These are phyloP conservation scores for Aspergillus cejpii DNA, from an alignment of 2,329 filamentous ascomycete genomes.

Conservation along the genomic window DNA sequence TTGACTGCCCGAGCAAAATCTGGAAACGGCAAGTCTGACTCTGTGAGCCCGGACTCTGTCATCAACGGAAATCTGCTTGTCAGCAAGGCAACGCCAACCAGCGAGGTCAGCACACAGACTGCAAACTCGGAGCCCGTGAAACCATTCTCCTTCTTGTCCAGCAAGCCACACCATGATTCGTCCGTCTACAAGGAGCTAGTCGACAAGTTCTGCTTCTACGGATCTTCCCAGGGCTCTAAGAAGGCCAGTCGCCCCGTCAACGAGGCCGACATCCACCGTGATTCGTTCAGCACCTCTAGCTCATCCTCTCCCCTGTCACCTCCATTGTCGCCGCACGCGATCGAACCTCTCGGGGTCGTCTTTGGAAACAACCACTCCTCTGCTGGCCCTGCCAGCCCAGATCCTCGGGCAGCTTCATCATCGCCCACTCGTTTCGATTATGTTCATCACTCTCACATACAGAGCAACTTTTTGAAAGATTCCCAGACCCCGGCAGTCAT, in stretches of 20 bases:
- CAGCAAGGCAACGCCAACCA: conserved; percentile 17
- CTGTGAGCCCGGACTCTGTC: conserved; percentile 11
- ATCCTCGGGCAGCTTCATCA: conserved; percentile 25
- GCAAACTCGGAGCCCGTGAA: conserved; percentile 29
- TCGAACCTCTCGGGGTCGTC: conserved; percentile 8
- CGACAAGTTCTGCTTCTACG: conserved; percentile 94
- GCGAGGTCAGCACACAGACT: conserved; percentile 10
- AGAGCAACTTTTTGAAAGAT: conserved; percentile 42
- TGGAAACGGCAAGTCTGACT: conserved; percentile 36
- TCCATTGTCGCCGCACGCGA: conserved; percentile 22
- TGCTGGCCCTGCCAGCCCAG: conserved; percentile 33
- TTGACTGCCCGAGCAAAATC: conserved; percentile 50
- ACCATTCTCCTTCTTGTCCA: conserved; percentile 51
- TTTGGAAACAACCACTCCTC: conserved; percentile 38
- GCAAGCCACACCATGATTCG: conserved; percentile 68
- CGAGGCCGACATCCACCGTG: not conserved
- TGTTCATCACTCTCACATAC: conserved; percentile 38
- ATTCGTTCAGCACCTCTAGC: not conserved
- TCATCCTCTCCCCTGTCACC: conserved; percentile 19
- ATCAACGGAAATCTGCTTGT: conserved; percentile 5
- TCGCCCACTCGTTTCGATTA: conserved; percentile 39
- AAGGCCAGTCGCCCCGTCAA: not conserved
- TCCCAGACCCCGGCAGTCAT: conserved; percentile 43
- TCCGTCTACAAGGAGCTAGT: conserved; percentile 93
- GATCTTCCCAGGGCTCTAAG: conserved; percentile 41